phyloP scores from a whole-genome alignment of 352 stramenopile species.

The Phytophthora sp. region DNA sequence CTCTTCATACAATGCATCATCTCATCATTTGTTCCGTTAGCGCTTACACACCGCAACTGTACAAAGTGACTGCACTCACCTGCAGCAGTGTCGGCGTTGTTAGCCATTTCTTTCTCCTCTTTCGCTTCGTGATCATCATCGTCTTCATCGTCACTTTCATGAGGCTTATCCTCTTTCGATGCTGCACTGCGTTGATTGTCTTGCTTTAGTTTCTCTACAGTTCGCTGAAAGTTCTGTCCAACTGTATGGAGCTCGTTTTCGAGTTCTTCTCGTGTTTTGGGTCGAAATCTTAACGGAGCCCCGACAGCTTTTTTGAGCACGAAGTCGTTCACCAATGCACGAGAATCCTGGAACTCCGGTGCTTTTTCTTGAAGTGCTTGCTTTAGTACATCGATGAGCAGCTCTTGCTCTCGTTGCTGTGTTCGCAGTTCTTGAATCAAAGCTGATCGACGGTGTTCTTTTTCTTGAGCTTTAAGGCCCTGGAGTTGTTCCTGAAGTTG shows the following conservation, averaged over 20 bases:
- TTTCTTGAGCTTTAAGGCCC: constrained; percentile 77
- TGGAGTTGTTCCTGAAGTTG: constrained; percentile 82
- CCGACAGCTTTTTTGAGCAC: constrained; percentile 83
- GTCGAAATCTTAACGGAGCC: constrained; percentile 79
- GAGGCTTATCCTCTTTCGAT: constrained; percentile 41
- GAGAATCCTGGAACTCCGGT: constrained; percentile 66
- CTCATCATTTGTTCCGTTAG: constrained; percentile 7
- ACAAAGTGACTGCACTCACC: constrained; percentile 6
- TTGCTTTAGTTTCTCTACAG: constrained; percentile 66
- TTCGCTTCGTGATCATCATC: constrained; percentile 27
- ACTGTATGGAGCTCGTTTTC: constrained; percentile 80
- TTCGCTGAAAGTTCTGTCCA: constrained; percentile 75
- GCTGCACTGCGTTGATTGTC: constrained; percentile 38
- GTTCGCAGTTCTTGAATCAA: constrained; percentile 85
- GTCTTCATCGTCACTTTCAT: constrained; percentile 36
- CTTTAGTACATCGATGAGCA: constrained; percentile 88
- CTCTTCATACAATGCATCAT: constrained; percentile 56
- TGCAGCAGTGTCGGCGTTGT: constrained; percentile 8
- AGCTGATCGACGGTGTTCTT: constrained; percentile 85
- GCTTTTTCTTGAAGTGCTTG: constrained; percentile 69
- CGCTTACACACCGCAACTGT: not conserved
- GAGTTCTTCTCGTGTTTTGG: constrained; percentile 87
- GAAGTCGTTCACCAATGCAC: constrained; percentile 84
- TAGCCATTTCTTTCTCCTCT: constrained; percentile 31
- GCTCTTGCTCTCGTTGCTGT: constrained; percentile 80